These are phyloP conservation scores for Penicillium griseofulvum DNA, from an alignment of 2,329 filamentous ascomycete genomes.

Conservation along the genomic window DNA sequence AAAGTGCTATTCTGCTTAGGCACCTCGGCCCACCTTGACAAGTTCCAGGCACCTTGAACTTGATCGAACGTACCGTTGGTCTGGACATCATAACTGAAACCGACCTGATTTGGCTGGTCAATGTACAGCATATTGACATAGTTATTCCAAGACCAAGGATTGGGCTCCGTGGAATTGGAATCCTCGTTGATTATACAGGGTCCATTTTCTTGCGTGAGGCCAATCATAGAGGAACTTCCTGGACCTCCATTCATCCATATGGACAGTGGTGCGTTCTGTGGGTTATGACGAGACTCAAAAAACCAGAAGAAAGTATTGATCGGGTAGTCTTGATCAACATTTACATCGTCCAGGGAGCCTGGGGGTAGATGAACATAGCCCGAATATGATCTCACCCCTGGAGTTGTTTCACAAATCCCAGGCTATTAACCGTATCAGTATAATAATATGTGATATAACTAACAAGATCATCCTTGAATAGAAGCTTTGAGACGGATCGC, in stretches of 20 bases:
- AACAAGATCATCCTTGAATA: neutral
- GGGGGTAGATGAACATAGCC: constrained; percentile 60
- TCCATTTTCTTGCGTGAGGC: constrained; percentile 51
- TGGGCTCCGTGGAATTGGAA: constrained; percentile 51
- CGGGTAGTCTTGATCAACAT: constrained; percentile 51
- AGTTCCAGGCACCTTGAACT: constrained; percentile 23
- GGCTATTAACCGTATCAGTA: constrained; percentile 28
- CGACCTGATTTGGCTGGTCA: constrained; percentile 62
- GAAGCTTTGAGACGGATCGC: neutral
- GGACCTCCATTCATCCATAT: constrained; percentile 65
- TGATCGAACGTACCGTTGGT: constrained; percentile 42
- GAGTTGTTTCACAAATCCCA: constrained; percentile 57
- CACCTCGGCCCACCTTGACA: constrained; percentile 29
- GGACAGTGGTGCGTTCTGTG: constrained; percentile 55
- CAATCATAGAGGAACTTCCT: constrained; percentile 58
- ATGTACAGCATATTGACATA: constrained; percentile 68
- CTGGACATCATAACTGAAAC: constrained; percentile 54
- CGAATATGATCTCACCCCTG: constrained; percentile 56
- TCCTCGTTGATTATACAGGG: constrained; percentile 55
- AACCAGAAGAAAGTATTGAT: constrained; percentile 68
- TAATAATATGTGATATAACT: neutral
- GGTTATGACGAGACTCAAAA: constrained; percentile 56
- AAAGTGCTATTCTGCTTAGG: constrained; percentile 53
- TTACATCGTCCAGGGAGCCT: constrained; percentile 40
- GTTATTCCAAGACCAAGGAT: constrained; percentile 63